These are phyloP conservation scores for Phytopythium montanum DNA, from an alignment of 352 stramenopile species.

Conservation along the genomic window DNA sequence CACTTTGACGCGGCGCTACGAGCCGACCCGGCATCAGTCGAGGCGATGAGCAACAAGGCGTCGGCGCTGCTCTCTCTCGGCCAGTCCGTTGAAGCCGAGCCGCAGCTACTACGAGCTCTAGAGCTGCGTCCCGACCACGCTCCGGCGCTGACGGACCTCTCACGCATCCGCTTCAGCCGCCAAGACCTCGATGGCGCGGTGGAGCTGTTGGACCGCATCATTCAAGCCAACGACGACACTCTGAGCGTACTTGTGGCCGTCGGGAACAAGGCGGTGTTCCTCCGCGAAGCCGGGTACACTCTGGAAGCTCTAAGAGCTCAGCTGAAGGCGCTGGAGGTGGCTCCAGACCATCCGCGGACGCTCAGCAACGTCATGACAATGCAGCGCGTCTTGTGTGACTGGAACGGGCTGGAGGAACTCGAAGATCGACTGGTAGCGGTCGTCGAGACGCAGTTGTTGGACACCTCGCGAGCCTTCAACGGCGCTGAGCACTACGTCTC, in stretches of 20 bases:
- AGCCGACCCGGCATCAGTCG: slow-evolving; percentile 28
- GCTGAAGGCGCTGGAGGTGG: slow-evolving; percentile 32
- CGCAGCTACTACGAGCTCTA: slow-evolving; percentile 35
- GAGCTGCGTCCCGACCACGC: slow-evolving; percentile 32
- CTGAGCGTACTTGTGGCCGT: slow-evolving; percentile 26
- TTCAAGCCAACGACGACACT: slow-evolving; percentile 13
- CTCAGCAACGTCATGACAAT: slow-evolving; percentile 50
- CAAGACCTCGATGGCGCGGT: slow-evolving; percentile 35
- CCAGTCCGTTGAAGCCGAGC: slow-evolving; percentile 28
- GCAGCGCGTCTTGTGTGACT: slow-evolving; percentile 56
- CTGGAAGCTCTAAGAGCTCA: slow-evolving; percentile 38
- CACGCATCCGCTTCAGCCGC: slow-evolving; percentile 46
- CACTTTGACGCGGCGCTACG: slow-evolving; percentile 58
- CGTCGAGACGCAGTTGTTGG: slow-evolving; percentile 18
- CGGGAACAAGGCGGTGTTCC: slow-evolving; percentile 75
- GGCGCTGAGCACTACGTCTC: slow-evolving; percentile 8
- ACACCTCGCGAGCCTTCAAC: neutral
- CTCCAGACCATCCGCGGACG: slow-evolving; percentile 27
- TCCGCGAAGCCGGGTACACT: slow-evolving; percentile 41
- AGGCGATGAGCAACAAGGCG: slow-evolving; percentile 71
- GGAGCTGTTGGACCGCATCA: slow-evolving; percentile 38
- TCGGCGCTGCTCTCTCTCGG: slow-evolving; percentile 43
- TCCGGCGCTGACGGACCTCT: slow-evolving; percentile 44
- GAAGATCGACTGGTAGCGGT: slow-evolving; percentile 35
- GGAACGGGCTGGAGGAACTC: slow-evolving; percentile 43